Conservation (phyloP, 2,329 filamentous ascomycete genomes). For the Xylariales sp. region DNA sequence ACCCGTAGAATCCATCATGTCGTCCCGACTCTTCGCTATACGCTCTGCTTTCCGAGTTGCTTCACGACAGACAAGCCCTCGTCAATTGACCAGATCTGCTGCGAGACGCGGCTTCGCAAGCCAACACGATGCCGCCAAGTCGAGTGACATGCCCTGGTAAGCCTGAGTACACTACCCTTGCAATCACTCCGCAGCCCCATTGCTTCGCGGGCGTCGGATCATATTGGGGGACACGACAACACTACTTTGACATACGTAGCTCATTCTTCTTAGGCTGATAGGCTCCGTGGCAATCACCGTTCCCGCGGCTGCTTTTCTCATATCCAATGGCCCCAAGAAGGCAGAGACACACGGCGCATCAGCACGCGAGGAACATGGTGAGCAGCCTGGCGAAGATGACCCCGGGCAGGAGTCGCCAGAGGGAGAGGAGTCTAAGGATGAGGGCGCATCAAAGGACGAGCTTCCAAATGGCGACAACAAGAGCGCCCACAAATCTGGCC, state of each 20-base stretch:
- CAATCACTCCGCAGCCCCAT: too few relatives aligned
- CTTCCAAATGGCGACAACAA: conserved; percentile 1
- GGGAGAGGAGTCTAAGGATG: neutral
- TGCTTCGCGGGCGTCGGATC: too few relatives aligned
- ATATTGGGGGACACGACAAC: too few relatives aligned
- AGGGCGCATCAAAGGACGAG: conserved; percentile 2
- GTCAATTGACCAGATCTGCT: conserved; percentile 4
- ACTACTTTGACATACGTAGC: neutral
- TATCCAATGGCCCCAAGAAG: conserved; percentile 9
- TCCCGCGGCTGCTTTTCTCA: conserved; percentile 15
- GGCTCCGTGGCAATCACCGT: conserved; percentile 18
- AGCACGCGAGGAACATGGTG: too few relatives aligned
- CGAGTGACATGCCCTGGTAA: conserved; percentile 26
- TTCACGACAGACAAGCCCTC: conserved; percentile 6
- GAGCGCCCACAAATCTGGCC: conserved; percentile 4
- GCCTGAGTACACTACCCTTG: too few relatives aligned
- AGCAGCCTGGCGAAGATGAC: too few relatives aligned
- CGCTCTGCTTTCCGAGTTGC: conserved; percentile 15
- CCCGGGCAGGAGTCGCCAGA: too few relatives aligned
- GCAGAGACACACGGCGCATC: neutral
- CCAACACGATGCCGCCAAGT: conserved; percentile 13
- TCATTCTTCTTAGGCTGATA: conserved; percentile 16
- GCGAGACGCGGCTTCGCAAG: conserved; percentile 15
- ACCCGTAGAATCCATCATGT: conserved; percentile 14
- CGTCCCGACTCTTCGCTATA: conserved; percentile 15